Base-by-base conservation (phyloP, 139 green algal genomes). In the Volvox reticuliferus region DNA sequence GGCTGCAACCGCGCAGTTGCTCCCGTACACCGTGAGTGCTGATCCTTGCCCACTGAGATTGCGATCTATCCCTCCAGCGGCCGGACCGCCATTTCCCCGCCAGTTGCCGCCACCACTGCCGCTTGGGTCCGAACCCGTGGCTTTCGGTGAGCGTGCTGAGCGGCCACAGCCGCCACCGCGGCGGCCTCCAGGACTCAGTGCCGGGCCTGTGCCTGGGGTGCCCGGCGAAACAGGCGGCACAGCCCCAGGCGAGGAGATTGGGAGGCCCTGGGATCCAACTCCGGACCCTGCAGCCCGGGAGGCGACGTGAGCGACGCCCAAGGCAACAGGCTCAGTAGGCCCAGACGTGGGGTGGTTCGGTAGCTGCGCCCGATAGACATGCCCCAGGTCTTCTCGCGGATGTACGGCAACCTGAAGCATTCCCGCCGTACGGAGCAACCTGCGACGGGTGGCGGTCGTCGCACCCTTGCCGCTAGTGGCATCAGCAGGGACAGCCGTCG, bases 341-440 rank as follows among this genome's bases (percentile, higher is more conserved):
- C 22, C 22, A 3, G 67, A 32, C 20, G 28, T 35, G 71, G 26
- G 26, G 1, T 36, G 80, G 50, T 26, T 24, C 14, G 55, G 55
- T 26, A n/a, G 79, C 55, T 17, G 80, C 55, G 79, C 55, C 26
- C 50, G 28, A 1, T 1, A 76, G 12, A 88, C 82, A 2, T 26
- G 18, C 13, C 83, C 83, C 36, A 88, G 67, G 24, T 88, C 83
- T 5, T 88, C 83, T 17, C 83, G 65, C 19, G 68, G 36, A 6
- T 76, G 55, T 13, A 88, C 83, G 1, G 67, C 44, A 5, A 88
- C 83, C 67, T 80, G 67, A 18, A 88, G 83, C 33, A 63, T 28
- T 1, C 67, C 67, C 5, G 83, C 67, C 2, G 67, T 28, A 35
- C 83, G 83, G 16, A 88, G 83, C 22, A 88, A 36, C 35, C 83